Conservation (phyloP, 2,329 filamentous ascomycete species). For the Pseudogymnoascus verrucosus region DNA sequence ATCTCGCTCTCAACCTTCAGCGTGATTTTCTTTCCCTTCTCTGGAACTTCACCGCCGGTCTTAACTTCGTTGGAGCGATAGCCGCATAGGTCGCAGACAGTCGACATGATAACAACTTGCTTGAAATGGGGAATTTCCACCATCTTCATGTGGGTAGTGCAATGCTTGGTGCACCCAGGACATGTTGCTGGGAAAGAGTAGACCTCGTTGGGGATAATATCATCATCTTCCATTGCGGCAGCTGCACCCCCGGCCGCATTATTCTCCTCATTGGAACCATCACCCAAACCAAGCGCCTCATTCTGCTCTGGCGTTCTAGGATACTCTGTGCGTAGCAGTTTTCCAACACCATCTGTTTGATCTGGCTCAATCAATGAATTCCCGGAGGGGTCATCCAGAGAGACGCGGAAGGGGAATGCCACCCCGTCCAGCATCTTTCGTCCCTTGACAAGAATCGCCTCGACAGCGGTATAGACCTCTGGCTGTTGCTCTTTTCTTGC, state of each 20-base stretch:
- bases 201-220: slow-evolving; percentile 88
- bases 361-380: slow-evolving; percentile 96
- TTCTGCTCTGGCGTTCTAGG: slow-evolving; percentile 79
- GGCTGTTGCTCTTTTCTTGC: slow-evolving; percentile 68
- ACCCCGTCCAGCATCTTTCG: slow-evolving; percentile 70
- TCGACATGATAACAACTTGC: slow-evolving; percentile 93
- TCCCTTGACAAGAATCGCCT: slow-evolving; percentile 65
- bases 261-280: slow-evolving; percentile 47
- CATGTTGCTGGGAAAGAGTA: slow-evolving; percentile 90
- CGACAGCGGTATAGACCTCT: slow-evolving; percentile 71
- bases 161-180: slow-evolving; percentile 79
- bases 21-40: slow-evolving; percentile 74
- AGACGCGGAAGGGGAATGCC: slow-evolving; percentile 79
- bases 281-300: slow-evolving; percentile 68
- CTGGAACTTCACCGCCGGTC: slow-evolving; percentile 87
- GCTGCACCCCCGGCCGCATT: slow-evolving; percentile 35
- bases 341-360: slow-evolving; percentile 68
- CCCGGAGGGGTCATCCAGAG: slow-evolving; percentile 82
- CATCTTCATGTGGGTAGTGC: slow-evolving; percentile 96
- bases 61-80: slow-evolving; percentile 97
- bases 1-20: slow-evolving; percentile 59
- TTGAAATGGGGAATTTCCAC: slow-evolving; percentile 98
- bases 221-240: slow-evolving; percentile 45
- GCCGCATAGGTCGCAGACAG: slow-evolving; percentile 82
- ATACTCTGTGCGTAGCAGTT: slow-evolving; percentile 84